A percentile compares a stretch with the other conserved stretches of the same genome.
Conservation (phyloP, 179 eudicot genomes). For the Camellia oleifera region DNA sequence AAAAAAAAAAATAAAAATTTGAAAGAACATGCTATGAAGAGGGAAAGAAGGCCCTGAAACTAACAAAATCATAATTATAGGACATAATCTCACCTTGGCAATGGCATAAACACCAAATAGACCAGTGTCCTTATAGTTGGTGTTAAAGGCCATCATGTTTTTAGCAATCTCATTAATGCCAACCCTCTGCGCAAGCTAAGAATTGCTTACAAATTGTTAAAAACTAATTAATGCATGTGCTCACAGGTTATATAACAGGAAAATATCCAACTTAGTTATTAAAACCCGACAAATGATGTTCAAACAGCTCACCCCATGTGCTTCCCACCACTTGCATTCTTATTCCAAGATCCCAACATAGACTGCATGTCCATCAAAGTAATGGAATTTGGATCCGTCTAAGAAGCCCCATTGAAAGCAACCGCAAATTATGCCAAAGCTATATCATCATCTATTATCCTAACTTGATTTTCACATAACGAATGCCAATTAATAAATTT, state of each 20-base stretch:
- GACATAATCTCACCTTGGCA: slow-evolving; percentile 53
- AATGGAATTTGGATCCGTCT: slow-evolving; percentile 67
- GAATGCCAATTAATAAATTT: slow-evolving; percentile 9
- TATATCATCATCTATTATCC: slow-evolving; percentile 62
- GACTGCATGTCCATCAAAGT: slow-evolving; percentile 72
- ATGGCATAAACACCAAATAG: slow-evolving; percentile 84
- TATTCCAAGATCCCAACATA: slow-evolving; percentile 63
- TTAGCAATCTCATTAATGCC: slow-evolving; percentile 75
- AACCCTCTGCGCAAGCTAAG: slow-evolving; percentile 73
- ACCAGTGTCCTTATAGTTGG: slow-evolving; percentile 78
- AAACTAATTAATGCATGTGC: slow-evolving; percentile 10
- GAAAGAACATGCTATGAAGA: neutral
- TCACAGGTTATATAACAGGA: neutral
- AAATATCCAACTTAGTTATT: neutral
- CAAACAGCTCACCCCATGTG: slow-evolving; percentile 51
- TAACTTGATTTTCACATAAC: slow-evolving; percentile 40
- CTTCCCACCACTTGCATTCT: slow-evolving; percentile 62
- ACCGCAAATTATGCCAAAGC: slow-evolving; percentile 77
- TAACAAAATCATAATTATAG: neutral
- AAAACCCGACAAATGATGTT: neutral
- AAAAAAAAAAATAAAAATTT: neutral
- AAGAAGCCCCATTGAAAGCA: slow-evolving; percentile 91
- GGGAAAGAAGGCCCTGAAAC: neutral
- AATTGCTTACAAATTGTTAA: slow-evolving; percentile 35
- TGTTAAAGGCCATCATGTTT: slow-evolving; percentile 70